Percentiles rank a stretch among this genome's conserved stretches.
These are phyloP conservation scores for Leccinum angustisporum DNA, from an alignment of 1,284 basidiomycete species.

Conservation along the genomic window DNA sequence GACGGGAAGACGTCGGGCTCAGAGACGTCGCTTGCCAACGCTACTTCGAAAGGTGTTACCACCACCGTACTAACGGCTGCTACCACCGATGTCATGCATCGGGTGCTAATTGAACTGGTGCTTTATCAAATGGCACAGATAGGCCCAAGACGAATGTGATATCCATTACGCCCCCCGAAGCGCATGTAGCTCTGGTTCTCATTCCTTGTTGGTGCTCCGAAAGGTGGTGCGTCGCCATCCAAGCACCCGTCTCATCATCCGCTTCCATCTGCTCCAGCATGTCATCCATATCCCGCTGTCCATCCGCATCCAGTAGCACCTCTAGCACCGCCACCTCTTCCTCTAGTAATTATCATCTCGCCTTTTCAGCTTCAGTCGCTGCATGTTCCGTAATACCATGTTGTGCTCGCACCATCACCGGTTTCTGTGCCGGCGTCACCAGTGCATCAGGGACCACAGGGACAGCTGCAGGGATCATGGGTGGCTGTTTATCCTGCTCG, in stretches of 20 bases:
- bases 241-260: constrained; percentile 4
- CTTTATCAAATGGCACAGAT: neutral
- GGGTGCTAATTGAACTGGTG: neutral
- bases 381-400: constrained; percentile 23
- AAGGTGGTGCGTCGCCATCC: constrained; percentile 8
- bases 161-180: constrained; percentile 5
- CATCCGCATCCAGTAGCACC: too few relatives aligned
- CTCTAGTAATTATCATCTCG: constrained; percentile 16
- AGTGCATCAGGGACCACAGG: constrained; percentile 15
- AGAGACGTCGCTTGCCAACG: constrained; percentile 2
- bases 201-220: neutral
- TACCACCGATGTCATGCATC: constrained; percentile 1
- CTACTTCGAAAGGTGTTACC: neutral
- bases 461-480: constrained; percentile 19
- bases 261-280: constrained; percentile 14
- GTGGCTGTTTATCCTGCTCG: constrained; percentile 24
- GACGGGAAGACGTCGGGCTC: neutral
- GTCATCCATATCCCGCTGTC: neutral
- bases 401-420: neutral
- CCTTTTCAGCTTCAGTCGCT: constrained; percentile 22
- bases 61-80: neutral
- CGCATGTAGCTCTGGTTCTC: neutral
- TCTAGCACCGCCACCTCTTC: constrained; percentile 1
- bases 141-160: constrained; percentile 11
- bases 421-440: constrained; percentile 1